Conservation (phyloP, 176 grass and related monocot species). For the Triticum monococcum region DNA sequence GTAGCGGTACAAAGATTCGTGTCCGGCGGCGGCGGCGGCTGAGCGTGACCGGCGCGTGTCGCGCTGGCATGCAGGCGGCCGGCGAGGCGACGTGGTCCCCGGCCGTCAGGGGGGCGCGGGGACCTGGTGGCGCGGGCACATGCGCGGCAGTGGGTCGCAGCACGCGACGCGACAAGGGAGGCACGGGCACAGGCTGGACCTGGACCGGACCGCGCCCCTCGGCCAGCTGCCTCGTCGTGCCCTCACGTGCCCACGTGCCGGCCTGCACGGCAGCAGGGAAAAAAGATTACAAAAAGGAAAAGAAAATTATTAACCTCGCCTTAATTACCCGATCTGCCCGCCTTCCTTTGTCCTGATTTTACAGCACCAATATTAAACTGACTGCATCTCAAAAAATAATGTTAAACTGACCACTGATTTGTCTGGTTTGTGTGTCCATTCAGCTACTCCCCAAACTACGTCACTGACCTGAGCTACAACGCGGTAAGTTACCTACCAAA, state of each 20-base stretch:
- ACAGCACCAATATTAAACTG: neutral
- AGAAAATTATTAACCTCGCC: neutral
- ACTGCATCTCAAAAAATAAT: neutral
- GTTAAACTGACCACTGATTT: neutral
- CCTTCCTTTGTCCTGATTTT: neutral
- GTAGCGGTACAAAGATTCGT: constrained; percentile 27
- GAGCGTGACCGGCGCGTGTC: neutral
- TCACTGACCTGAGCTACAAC: constrained; percentile 80
- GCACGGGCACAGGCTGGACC: constrained; percentile 47
- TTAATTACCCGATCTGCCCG: neutral
- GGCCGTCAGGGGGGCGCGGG: constrained; percentile 15
- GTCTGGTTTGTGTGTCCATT: constrained; percentile 19
- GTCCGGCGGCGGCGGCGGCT: neutral
- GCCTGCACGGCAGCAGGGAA: constrained; percentile 41
- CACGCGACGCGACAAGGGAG: constrained; percentile 36
- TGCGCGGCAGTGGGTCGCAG: constrained; percentile 20
- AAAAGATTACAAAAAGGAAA: neutral
- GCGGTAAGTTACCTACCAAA: constrained; percentile 40
- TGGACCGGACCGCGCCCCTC: constrained; percentile 53
- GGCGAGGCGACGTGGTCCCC: constrained; percentile 9
- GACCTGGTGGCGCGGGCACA: constrained; percentile 45
- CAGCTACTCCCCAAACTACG: constrained; percentile 87
- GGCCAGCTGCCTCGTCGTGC: constrained; percentile 60
- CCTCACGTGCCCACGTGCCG: constrained; percentile 67
- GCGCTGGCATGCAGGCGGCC: neutral